Evolutionary conservation across 306 rosid genomes (phyloP), one percentile per base, ranked within the genome.

Genomic region (Sicyos baderoa): DNA sequence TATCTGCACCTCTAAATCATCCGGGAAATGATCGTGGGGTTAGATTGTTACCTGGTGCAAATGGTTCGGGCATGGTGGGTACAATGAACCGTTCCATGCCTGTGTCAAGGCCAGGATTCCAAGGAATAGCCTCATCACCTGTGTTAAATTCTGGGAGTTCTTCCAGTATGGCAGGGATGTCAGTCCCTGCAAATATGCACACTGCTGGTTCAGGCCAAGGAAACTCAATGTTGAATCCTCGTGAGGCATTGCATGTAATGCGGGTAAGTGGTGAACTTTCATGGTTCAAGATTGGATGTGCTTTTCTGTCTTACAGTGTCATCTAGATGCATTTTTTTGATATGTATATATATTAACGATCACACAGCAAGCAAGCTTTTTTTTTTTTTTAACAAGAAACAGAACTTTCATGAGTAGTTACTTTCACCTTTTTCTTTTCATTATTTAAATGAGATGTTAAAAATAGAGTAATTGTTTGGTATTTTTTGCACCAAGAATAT

Each of bases 1-100:
- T 90, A 79, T 72, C 96, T 40, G 45, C 45, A 52, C 83, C 99
- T 74, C 88, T 89, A 42, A 77, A 82, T 77, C 84, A 80, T 79
- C 52, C 95, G 1, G 99, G 96, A 82, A 76, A 80, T 82, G 99
- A 94, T 71, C 97, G 92, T 32, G 91, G 95, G 65, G 97, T 84
- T 56, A 89, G 95, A 21, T 74, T 94, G 81, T 79, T 90, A 66
- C 78, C 97, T 51, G 87, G 96, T 56, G 97, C 87, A 76, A 90
- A 85, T 85, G 89, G 89, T 72, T 72, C 85, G 86, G 96, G 96
- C 73, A 76, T 87, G 86, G 80, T 93, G 86, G 71, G 90, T 75
- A 96, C 97, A 73, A 83, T 88, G 78, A 94, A 80, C 77, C 86
- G 99, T 78, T 76, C 79, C 85, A 71, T 84, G 78, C 80, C 94